Base-by-base conservation (phyloP, 2,329 filamentous ascomycete species). In the Blastomyces gilchristii region DNA sequence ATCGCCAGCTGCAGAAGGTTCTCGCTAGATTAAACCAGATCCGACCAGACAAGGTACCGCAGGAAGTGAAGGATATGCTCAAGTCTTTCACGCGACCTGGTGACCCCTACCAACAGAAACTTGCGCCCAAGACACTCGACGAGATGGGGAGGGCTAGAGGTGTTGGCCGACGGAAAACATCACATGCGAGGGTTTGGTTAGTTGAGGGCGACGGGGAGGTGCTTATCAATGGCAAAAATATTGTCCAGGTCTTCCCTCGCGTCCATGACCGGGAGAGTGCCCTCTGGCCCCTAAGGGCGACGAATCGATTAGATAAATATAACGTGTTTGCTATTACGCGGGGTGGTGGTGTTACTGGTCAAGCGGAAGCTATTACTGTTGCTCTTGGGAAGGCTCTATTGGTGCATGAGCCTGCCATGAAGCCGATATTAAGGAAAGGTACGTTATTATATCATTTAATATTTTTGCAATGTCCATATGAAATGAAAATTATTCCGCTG, bases 231-330 rank as follows among this genome's bases (percentile, higher is more conserved):
- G 92, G 92, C 66, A 93, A 91, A 79, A 85, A 84, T n/a, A 79
- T 99, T 63, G 84, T 83, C 60, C 84, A 94, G 60, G 87, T 85
- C 28, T 99, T 99, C 75, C 89, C 87, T 43, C 86, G 94, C 45
- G 77, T 97, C 60, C 93, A 99, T 74, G 93, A 99, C 76, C 86
- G 94, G 53, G 94, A 97, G 80, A 97, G 91, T 72, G 93, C 90
- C 2, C 80, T 96, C 3, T 99, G 93, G 93, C 86, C 93, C 8
- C 77, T 99, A 71, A 91, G 92, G 71, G 83, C 86, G 59, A 95
- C 91, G 31, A 82, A 88, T 53, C 82, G 94, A 67, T 77, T 96
- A 67, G 91, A 96, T 81, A 97, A 97, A 77, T 99, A 99, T 81
- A 99, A 99, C 72, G 85, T 97, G 3, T 99, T 91, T 87, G 92